Evolutionary conservation across 305 asterid species (phyloP), one percentile per base, ranked within the genome.

Genomic region (Nicotiana rustica): DNA sequence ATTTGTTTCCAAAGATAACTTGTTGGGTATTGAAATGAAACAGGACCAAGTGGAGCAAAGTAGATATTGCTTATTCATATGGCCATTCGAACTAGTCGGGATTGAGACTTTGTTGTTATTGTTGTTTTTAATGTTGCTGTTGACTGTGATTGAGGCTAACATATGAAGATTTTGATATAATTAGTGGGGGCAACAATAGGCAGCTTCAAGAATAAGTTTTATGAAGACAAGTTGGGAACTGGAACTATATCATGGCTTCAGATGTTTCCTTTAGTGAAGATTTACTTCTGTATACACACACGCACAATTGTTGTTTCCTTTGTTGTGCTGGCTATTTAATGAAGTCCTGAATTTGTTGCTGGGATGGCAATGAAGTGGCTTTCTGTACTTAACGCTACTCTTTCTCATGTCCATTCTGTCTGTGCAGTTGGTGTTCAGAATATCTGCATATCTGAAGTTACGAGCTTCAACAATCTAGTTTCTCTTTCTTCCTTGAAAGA

Each of bases 381-480:
- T 67, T 33, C 47, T 14, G 41, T 65, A 67, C 73, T 14, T 13
- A 33, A 67, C 41, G 1, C 47, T 67, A 33, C 12, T 31, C 47
- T 29, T 57, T 14, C 79, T 68, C 73, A 81, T 66, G 81, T 78
- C 85, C 38, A 38, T 10, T 67, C 82, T 64, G 35, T 9, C 52
- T 81, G 18, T 86, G 83, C 86, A 76, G 81, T 76, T 47, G 31
- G 65, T 18, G 35, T 57, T 59, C 18, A 49, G 49, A 65, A 31
- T 21, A 61, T 82, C 17, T 14, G 77, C 68, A 33, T 77, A 62
- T 66, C 81, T 83, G 82, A 57, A 84, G 67, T 77, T 19, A 57
- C 80, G 21, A 18, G 64, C 77, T 84, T 82, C 55, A 10, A 76
- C 55, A 61, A 76, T 86, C 73, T 82, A 41, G 67, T 21, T 76